A percentile compares a stretch with the other conserved stretches of the same genome.
These are phyloP conservation scores for Thuja plicata DNA, from an alignment of 83 land plant genomes.

Conservation along the genomic window DNA sequence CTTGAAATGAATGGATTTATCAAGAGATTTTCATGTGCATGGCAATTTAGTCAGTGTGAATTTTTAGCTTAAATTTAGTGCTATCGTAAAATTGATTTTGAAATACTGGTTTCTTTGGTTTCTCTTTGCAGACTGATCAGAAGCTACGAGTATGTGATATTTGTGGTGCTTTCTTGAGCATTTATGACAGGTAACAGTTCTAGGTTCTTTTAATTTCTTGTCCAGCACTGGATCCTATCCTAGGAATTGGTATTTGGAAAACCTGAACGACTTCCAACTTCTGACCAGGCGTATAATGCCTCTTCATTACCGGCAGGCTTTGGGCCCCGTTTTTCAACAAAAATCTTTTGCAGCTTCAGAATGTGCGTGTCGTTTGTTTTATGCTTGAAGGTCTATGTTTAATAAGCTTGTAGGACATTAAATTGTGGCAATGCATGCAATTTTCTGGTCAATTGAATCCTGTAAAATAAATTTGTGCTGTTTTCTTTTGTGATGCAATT, in stretches of 20 bases:
- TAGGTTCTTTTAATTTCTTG: conserved; percentile 8
- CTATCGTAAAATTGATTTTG: not conserved
- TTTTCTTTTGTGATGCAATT: conserved; percentile 1
- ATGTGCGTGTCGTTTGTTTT: conserved; percentile 64
- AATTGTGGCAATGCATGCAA: not conserved
- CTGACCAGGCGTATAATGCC: conserved; percentile 62
- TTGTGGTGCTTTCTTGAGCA: conserved; percentile 60
- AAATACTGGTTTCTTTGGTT: not conserved
- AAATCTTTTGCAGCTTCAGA: conserved; percentile 72
- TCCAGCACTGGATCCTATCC: conserved; percentile 4
- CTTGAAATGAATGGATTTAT: not conserved
- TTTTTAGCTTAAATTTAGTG: not conserved
- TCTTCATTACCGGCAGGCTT: conserved; percentile 77
- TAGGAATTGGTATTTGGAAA: conserved; percentile 17
- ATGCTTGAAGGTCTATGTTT: conserved; percentile 39
- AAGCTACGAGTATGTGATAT: conserved; percentile 66
- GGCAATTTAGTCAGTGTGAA: not conserved
- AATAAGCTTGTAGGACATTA: conserved; percentile 20
- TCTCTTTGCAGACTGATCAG: conserved; percentile 46
- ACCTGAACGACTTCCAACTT: conserved; percentile 38
- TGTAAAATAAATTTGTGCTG: not conserved
- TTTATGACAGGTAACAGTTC: conserved; percentile 52
- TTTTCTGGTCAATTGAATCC: not conserved
- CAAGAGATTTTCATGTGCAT: not conserved
- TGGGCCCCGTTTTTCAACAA: conserved; percentile 70